These are phyloP conservation scores for Hymenoscyphus repandus DNA, from an alignment of 2,329 filamentous ascomycete species.

Conservation along the genomic window DNA sequence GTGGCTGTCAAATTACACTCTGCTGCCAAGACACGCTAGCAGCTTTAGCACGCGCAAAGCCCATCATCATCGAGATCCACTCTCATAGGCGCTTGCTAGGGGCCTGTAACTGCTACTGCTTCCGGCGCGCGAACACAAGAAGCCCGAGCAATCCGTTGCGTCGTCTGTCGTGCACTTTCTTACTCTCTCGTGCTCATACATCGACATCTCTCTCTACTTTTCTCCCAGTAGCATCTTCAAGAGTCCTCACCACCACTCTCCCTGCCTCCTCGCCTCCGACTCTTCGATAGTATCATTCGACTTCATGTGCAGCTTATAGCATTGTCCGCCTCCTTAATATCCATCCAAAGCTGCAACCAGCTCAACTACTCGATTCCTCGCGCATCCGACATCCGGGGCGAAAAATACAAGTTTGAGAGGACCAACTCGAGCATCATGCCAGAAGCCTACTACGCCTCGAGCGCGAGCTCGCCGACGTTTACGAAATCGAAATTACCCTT, in stretches of 20 bases:
- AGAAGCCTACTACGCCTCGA: conserved; percentile 21
- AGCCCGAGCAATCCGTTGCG: neutral
- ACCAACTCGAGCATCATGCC: conserved; percentile 16
- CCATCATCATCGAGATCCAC: neutral
- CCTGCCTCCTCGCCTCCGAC: neutral
- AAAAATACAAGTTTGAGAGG: neutral
- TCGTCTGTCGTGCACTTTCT: neutral
- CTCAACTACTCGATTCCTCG: conserved; percentile 1
- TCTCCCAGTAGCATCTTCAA: neutral
- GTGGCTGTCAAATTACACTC: neutral
- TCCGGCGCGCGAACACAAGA: neutral
- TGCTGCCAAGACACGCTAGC: neutral
- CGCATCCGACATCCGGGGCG: conserved; percentile 10
- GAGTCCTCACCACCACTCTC: conserved; percentile 5
- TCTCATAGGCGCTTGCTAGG: neutral
- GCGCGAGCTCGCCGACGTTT: conserved; percentile 22
- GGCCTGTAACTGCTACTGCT: neutral
- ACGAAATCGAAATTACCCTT: conserved; percentile 35
- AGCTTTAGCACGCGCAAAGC: neutral
- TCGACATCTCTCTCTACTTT: neutral
- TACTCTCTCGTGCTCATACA: neutral
- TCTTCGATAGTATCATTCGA: conserved; percentile 16
- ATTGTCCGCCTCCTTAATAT: conserved; percentile 12
- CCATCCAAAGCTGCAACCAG: conserved; percentile 10
- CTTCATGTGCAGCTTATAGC: conserved; percentile 29